Base-by-base conservation (phyloP, 108 stramenopile genomes). In the Cyclotella cryptica region DNA sequence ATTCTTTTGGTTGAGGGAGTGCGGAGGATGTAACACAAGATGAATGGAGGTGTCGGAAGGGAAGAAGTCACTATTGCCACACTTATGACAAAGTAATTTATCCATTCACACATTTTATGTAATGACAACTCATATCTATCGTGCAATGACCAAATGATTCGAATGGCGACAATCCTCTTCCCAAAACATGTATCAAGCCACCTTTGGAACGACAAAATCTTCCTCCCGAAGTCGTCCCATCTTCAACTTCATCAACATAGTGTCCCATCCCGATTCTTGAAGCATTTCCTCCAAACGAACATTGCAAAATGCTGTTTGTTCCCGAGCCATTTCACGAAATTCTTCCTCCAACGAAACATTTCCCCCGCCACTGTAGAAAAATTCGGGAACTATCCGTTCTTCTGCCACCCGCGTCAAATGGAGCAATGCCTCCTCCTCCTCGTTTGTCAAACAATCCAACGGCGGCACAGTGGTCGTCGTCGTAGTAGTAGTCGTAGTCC, bases 371-470 rank as follows among this genome's bases (percentile, higher is more conserved):
- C 21, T 1, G 1, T 55, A 12, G 11, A 19, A 19, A 55, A 55
- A 55, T n/a, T 62, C 13, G 9, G 35, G 3, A 41, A 62, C 22
- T 13, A 62, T 9, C 9, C 13, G 6, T 35, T 12, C 9, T 10
- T 62, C 60, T 3, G 60, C 60, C 15, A 1, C 29, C 24, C 17
- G 35, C n/a, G 60, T 35, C 14, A 10, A 29, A 1, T 39, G 29
- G 7, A 62, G 19, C 35, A 62, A 40, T 39, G 18, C 14, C n/a
- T 40, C 17, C 35, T 62, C 35, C 17, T 62, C 60, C 30, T 62
- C 35, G 7, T 13, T 5, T 3, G 30, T 39, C 35, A 62, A 62
- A 62, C 60, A 62, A 15, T 62, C 60, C 35, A 62, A 62, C 14
- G 60, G 60, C n/a, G 60, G 60, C 4, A 26, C 35, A 11, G 12